These are phyloP conservation scores for Phytophthora ramorum DNA, from an alignment of 352 stramenopile genomes.

Conservation along the genomic window DNA sequence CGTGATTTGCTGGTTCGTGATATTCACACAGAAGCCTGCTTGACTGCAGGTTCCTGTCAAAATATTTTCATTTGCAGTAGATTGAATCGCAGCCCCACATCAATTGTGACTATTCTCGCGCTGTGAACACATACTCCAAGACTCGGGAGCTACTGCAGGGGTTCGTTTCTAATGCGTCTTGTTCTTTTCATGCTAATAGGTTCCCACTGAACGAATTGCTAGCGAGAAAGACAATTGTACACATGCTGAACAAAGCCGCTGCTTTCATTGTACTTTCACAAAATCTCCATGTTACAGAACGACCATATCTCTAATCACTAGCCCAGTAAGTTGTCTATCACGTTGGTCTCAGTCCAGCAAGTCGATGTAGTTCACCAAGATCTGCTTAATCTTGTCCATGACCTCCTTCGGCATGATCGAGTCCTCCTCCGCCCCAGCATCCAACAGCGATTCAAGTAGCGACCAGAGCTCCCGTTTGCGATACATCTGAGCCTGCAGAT, in stretches of 20 bases:
- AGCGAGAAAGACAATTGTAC: no score
- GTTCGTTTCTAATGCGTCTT: no score
- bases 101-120: no score
- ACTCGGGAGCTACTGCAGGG: no score
- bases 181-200: no score
- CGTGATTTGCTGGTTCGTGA: no score
- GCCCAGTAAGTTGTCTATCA: background rate
- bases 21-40: no score
- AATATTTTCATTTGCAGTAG: no score
- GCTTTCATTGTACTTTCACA: background rate
- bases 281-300: background rate
- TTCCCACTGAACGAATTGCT: no score
- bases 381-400: constrained; percentile 43
- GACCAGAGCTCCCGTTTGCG: constrained; percentile 60
- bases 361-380: constrained; percentile 68
- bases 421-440: constrained; percentile 45
- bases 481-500: constrained; percentile 58
- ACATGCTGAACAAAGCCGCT: background rate
- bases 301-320: background rate
- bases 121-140: no score
- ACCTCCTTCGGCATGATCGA: constrained; percentile 44
- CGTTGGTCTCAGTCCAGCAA: constrained; percentile 54
- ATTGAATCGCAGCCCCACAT: no score
- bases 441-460: constrained; percentile 60
- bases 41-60: no score